These are phyloP conservation scores for Lactarius sanguifluus DNA, from an alignment of 768 basidiomycete genomes.

Conservation along the genomic window DNA sequence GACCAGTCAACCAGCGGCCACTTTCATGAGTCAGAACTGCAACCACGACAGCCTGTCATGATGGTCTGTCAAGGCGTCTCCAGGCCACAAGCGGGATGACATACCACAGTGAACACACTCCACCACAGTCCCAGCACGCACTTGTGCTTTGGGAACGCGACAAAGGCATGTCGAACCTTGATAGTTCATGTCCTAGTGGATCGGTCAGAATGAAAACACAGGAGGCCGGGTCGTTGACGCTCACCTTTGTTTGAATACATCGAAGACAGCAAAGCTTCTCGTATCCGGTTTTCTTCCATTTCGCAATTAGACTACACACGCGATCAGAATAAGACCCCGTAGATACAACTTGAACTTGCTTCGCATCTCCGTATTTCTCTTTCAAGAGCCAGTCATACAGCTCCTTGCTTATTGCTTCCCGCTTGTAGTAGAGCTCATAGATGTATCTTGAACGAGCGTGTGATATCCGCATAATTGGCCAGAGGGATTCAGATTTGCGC, in stretches of 20 bases:
- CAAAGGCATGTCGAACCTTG: constrained; percentile 98
- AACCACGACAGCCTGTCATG: constrained; percentile 79
- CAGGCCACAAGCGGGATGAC: constrained; percentile 37
- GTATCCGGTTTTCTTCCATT: constrained; percentile 99
- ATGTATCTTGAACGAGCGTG: constrained; percentile 96
- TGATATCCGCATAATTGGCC: constrained; percentile 98
- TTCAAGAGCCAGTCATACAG: constrained; percentile 98
- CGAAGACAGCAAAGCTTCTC: constrained; percentile 97
- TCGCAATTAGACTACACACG: constrained; percentile 79
- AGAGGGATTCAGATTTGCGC: constrained; percentile 86
- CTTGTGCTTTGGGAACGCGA: constrained; percentile 91
- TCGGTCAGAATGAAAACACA: constrained; percentile 9
- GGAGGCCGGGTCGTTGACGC: constrained; percentile 22
- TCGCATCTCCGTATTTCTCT: constrained; percentile 94
- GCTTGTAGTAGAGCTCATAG: constrained; percentile 98
- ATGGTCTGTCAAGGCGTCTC: constrained; percentile 23
- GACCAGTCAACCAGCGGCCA: not conserved
- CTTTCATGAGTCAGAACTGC: constrained; percentile 78
- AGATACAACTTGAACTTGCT: constrained; percentile 53
- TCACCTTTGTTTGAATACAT: constrained; percentile 91
- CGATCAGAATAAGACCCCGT: not conserved
- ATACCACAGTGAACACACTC: constrained; percentile 97
- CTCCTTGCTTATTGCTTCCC: constrained; percentile 89
- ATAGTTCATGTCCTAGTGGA: constrained; percentile 92
- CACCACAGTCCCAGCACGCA: constrained; percentile 86